Conservation (phyloP, 2,329 filamentous ascomycete genomes). For the Beauveria scarabaeidicola region DNA sequence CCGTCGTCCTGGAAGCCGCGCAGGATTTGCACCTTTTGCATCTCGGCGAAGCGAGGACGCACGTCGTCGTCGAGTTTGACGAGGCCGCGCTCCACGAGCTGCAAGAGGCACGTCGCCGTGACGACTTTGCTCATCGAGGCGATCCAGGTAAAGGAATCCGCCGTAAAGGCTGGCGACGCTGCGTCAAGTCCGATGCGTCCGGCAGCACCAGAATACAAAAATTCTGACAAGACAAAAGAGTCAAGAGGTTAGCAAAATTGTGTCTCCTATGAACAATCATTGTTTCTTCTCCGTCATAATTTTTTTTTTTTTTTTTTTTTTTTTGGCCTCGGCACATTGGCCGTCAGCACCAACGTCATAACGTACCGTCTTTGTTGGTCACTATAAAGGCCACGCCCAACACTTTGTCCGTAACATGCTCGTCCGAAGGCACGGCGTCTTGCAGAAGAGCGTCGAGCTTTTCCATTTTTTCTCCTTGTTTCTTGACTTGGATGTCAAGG, state of each 20-base stretch:
- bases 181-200: slow-evolving; percentile 26
- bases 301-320: no score
- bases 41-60: slow-evolving; percentile 25
- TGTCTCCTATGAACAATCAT: not conserved
- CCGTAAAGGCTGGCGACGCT: slow-evolving; percentile 22
- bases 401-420: slow-evolving; percentile 24
- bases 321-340: not conserved
- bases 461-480: slow-evolving; percentile 17
- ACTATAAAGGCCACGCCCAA: slow-evolving; percentile 30
- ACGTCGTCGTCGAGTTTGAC: slow-evolving; percentile 30
- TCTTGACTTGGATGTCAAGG: not conserved
- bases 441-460: slow-evolving; percentile 22
- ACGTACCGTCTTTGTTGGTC: slow-evolving; percentile 23
- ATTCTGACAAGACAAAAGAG: slow-evolving; percentile 15
- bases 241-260: not conserved
- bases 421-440: slow-evolving; percentile 20
- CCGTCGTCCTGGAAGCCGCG: slow-evolving; percentile 27
- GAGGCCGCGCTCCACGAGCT: slow-evolving; percentile 29
- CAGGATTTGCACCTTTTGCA: slow-evolving; percentile 27
- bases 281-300: not conserved
- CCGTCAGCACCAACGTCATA: not conserved
- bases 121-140: slow-evolving; percentile 38
- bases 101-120: slow-evolving; percentile 29
- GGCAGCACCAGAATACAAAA: slow-evolving; percentile 28
- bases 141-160: slow-evolving; percentile 27